Base-by-base conservation (phyloP, 2,329 filamentous ascomycete species). In the Ceratocystis papillata region DNA sequence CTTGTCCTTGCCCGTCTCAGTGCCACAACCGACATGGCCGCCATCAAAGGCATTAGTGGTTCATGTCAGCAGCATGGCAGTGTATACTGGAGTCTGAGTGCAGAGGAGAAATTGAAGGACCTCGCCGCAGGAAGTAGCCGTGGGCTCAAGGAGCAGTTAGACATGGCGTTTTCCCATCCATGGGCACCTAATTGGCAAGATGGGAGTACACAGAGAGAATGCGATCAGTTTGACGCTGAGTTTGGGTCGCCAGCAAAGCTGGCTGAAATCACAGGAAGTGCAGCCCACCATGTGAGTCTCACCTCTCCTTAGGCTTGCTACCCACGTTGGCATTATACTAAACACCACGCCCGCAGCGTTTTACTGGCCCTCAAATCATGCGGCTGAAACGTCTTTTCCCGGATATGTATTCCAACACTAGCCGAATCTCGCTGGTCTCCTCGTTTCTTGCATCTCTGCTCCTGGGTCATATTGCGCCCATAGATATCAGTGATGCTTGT, bases 101-200 rank as follows among this genome's bases (percentile, higher is more conserved):
- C 89, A 5, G 87, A 89, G 73, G 72, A 75, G 6, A 72, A 87
- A 55, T 80, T 97, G 55, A 77, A 74, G 3, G 77, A 72, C 12
- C 77, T 97, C 55, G 80, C 89, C 70, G 7, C 6, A 4, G 37
- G n/a, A 44, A 73, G 81, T 2, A 76, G 76, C 22, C 83, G 82
- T 73, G 77, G 81, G 0, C 78, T 97, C 60, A 81, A 88, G 62
- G 85, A 88, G 68, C 91, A 96, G 77, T 78, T 97, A 30, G 76
- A 78, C 8, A 78, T 77, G 2, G 88, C 87, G 0, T 89, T 97
- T 73, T 88, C 91, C 17, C 88, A 95, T 74, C 86, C 88, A 3
- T 92, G 86, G 77, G 91, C 90, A 70, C 94, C 94, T 6, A 99
- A 97, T 75, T 99, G 94, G 94, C 94, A 97, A 77, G 94, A 99